A percentile compares a stretch with the other conserved stretches of the same genome.
Conservation (phyloP, 2,329 filamentous ascomycete genomes). For the Colletotrichum kahawae region DNA sequence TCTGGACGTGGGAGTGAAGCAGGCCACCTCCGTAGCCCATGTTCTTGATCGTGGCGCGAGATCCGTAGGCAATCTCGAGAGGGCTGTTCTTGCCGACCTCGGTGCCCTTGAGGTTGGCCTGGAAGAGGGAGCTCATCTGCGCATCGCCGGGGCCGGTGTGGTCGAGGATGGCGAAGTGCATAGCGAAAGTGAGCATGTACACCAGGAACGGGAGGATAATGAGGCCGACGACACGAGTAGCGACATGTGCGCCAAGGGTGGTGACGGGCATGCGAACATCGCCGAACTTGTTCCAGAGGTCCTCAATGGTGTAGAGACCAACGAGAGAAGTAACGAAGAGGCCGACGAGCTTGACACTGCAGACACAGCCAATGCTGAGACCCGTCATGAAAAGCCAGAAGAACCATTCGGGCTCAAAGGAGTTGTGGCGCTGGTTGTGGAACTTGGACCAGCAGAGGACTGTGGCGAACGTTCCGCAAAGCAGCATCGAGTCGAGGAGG, state of each 20-base stretch:
- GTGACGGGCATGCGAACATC: constrained; percentile 85
- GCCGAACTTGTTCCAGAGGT: constrained; percentile 98
- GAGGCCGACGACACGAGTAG: constrained; percentile 80
- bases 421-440: constrained; percentile 83
- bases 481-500: constrained; percentile 95
- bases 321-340: constrained; percentile 95
- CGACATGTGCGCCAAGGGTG: constrained; percentile 78
- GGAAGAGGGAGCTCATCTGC: constrained; percentile 99
- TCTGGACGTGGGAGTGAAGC: constrained; percentile 95
- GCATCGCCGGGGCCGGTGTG: constrained; percentile 95
- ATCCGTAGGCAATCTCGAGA: constrained; percentile 88
- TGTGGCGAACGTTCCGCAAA: constrained; percentile 98
- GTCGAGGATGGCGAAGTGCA: constrained; percentile 93
- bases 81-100: constrained; percentile 95
- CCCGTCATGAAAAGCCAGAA: constrained; percentile 93
- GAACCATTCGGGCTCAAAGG: constrained; percentile 92
- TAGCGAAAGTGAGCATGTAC: constrained; percentile 93
- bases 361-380: constrained; percentile 95
- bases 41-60: constrained; percentile 92
- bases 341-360: constrained; percentile 98
- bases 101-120: constrained; percentile 92
- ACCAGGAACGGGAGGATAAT: constrained; percentile 89
- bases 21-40: constrained; percentile 99
- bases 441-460: constrained; percentile 98
- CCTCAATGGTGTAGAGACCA: constrained; percentile 93